Base-by-base conservation (phyloP, 306 rosid genomes). In the Lablab purpureus region DNA sequence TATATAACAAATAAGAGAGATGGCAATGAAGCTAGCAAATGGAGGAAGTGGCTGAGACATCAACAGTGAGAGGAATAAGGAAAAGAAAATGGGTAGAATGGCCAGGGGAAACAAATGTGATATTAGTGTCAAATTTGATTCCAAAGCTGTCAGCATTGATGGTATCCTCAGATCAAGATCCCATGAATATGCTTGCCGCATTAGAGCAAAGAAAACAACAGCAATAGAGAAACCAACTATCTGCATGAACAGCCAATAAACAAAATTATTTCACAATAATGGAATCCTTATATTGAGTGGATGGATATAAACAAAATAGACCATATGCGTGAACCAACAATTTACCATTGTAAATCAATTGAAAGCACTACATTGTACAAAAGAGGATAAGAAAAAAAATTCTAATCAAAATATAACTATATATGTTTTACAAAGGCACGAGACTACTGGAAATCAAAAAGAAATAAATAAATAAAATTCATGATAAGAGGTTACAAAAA, bases 131-230 rank as follows among this genome's bases (percentile, higher is more conserved):
- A 95, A 85, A 85, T 95, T 95, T 85, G 89, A 87, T 67, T 93
- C 98, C 67, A 93, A 73, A 55, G 97, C 92, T 50, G 82, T 69
- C 79, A 93, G 90, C 90, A 93, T 78, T 13, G 98, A 90, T 58
- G 98, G 99, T 84, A 93, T 87, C 25, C 85, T 91, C 67, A 87
- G 84, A 84, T 90, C 90, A 82, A 51, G 83, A 84, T 95, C 97
- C 96, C 96, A 93, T 50, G 94, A 85, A 82, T 76, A 89, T 70
- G 96, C 94, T 88, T 95, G 99, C 84, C 85, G 93, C 98, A 93
- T 93, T 77, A 93, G 80, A 56, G 96, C 97, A 79, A 89, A 93
- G 83, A 93, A 90, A 81, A 90, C 67, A 76, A 93, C 87, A 10
- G 87, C 98, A 74, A 91, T 77, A 68, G 97, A 90, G 84, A 93